Base-by-base conservation (phyloP, 257 asterid genomes). In the Nicotiana sylvestris region DNA sequence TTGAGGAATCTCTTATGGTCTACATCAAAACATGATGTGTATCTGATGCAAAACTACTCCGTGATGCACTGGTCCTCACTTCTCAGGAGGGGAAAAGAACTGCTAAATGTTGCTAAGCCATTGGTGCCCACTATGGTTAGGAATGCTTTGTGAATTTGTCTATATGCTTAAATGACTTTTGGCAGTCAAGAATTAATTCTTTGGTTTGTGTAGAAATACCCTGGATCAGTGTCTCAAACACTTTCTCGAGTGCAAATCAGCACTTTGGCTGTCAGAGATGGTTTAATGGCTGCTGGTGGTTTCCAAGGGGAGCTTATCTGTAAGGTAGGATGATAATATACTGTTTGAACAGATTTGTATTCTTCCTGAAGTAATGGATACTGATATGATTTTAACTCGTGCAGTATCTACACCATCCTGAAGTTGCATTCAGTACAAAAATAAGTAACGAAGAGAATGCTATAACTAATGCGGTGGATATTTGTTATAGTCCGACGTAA, bases 11-110 rank as follows among this genome's bases (percentile, higher is more conserved):
- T 95, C 60, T 60, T 95, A 15, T 91, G 95, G 91, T 94, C 97
- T 25, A 93, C 98, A 78, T 94, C 99, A 66, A 96, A 96, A 82
- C 97, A 96, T 66, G 99, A 96, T 78, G 98, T 92, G 8, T 96
- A 96, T 83, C 91, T 96, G 81, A 90, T 92, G 89, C 97, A 94
- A 85, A 92, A 93, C 86, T 90, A 96, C 87, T 92, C 99, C 0
- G 83, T 96, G 76, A 88, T 92, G 97, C 98, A 96, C 86, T 96
- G 99, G 99, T 93, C 98, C 55, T 86, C 99, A 60, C 89, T 92
- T 82, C 89, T 82, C 39, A 85, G 87, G 86, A 94, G 86, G 88
- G 88, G 90, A 65, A 88, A 88, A 87, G 98, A 96, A 90, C 95
- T 94, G 16, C 90, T 96, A 29, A 94, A 96, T 82, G 97, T 90